These are phyloP conservation scores for Mucor sp. DNA, from an alignment of 371 early-diverging fungal species.

Conservation along the genomic window DNA sequence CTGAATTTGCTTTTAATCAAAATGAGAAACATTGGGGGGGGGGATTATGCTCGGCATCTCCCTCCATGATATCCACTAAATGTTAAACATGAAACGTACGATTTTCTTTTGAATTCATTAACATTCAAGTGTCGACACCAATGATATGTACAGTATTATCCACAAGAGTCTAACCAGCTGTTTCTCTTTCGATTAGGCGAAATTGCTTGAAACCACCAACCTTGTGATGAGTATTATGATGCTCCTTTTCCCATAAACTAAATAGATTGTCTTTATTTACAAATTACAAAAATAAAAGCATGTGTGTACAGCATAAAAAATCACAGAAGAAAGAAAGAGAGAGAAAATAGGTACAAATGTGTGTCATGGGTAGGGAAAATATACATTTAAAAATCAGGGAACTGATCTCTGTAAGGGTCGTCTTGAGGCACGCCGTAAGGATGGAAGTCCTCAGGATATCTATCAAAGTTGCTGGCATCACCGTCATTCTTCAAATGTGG, in stretches of 20 bases:
- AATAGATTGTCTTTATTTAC: neutral
- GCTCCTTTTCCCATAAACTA: neutral
- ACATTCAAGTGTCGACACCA: too few relatives aligned
- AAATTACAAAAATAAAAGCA: neutral
- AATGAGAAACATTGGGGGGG: neutral
- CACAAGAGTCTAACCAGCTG: too few relatives aligned
- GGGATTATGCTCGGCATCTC: neutral
- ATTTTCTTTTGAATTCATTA: neutral
- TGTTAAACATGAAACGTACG: neutral
- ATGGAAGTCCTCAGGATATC: conserved; percentile 56
- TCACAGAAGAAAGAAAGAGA: neutral
- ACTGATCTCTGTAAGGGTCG: conserved; percentile 30
- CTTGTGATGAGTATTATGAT: neutral
- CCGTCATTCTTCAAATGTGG: conserved; percentile 63
- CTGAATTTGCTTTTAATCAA: too few relatives aligned
- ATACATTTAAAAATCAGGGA: conserved; percentile 29
- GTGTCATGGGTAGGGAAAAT: neutral
- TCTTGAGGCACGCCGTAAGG: conserved; percentile 17
- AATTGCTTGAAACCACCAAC: neutral
- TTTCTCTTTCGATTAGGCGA: neutral
- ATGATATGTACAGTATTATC: too few relatives aligned
- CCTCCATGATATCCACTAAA: neutral
- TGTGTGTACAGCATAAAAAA: neutral
- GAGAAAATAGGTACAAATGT: neutral
- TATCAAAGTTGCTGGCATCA: conserved; percentile 69